Conservation (phyloP, 441 rosid species). For the Croton laevigatus region DNA sequence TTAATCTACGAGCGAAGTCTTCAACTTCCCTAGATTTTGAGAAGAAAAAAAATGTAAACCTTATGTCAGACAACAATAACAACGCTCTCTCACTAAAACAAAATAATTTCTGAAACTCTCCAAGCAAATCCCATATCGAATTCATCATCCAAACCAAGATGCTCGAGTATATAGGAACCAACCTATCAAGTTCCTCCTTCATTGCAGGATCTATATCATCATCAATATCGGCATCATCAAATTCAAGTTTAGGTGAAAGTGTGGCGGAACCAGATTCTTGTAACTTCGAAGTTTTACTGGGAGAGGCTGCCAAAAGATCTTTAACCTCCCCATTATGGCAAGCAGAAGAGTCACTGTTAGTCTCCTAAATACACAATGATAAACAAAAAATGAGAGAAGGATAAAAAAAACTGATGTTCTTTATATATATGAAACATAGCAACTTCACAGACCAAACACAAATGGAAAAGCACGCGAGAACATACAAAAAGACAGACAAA, state of each 20-base stretch:
- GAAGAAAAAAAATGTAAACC: not conserved
- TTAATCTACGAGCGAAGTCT: constrained; percentile 65
- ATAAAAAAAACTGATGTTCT: not conserved
- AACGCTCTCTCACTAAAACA: not conserved
- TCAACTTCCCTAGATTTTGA: constrained; percentile 50
- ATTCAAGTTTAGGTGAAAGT: constrained; percentile 48
- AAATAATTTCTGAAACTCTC: not conserved
- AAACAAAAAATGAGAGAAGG: not conserved
- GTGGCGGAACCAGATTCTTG: constrained; percentile 47
- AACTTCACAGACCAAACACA: not conserved
- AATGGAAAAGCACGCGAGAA: not conserved
- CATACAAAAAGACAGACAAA: not conserved
- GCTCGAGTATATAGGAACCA: not conserved
- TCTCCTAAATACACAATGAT: constrained; percentile 38
- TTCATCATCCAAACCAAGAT: constrained; percentile 1
- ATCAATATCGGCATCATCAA: constrained; percentile 72
- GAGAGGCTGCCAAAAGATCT: constrained; percentile 32
- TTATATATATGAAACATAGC: not conserved
- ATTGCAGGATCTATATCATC: constrained; percentile 92
- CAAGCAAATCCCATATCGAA: not conserved
- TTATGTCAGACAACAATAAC: not conserved
- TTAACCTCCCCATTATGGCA: constrained; percentile 37
- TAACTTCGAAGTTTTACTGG: constrained; percentile 40
- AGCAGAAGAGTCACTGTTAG: constrained; percentile 34
- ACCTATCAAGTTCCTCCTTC: constrained; percentile 88